phyloP scores from a whole-genome alignment of 148 eudicot genomes.

The Amaranthus cruentus region DNA sequence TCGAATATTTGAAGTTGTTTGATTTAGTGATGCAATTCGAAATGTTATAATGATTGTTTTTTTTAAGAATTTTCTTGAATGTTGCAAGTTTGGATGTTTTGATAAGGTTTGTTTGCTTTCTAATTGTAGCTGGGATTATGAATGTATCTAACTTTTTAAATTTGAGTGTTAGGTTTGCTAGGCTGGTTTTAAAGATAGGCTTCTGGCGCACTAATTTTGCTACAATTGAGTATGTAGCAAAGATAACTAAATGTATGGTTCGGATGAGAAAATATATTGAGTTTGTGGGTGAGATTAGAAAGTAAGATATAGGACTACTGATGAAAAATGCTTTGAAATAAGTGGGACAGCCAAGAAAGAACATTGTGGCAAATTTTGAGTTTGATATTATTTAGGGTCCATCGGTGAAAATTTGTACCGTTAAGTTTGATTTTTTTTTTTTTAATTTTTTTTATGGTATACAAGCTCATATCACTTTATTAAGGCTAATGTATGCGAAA shows the following conservation, averaged over 20 bases:
- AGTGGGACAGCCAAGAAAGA: too few species aligned
- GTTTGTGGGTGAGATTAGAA: too few species aligned
- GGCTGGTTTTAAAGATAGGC: not conserved
- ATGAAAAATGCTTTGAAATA: too few species aligned
- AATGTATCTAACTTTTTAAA: too few species aligned
- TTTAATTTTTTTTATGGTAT: not conserved
- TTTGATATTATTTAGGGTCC: not conserved
- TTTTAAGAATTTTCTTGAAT: not conserved
- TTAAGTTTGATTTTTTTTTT: too few species aligned
- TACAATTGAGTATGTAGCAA: too few species aligned
- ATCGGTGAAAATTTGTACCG: too few species aligned
- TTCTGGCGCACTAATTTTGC: too few species aligned
- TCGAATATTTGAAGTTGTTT: not conserved
- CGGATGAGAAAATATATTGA: too few species aligned
- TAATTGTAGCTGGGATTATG: not conserved
- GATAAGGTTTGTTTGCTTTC: not conserved
- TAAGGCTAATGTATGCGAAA: not conserved
- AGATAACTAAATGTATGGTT: too few species aligned
- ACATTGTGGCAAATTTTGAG: not conserved
- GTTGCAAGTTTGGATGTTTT: not conserved
- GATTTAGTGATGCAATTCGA: too few species aligned
- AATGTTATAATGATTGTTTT: not conserved
- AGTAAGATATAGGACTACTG: too few species aligned
- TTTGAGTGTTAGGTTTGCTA: not conserved
- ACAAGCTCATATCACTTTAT: not conserved